Conservation (phyloP, 768 basidiomycete genomes). For the Lactarius vividus region DNA sequence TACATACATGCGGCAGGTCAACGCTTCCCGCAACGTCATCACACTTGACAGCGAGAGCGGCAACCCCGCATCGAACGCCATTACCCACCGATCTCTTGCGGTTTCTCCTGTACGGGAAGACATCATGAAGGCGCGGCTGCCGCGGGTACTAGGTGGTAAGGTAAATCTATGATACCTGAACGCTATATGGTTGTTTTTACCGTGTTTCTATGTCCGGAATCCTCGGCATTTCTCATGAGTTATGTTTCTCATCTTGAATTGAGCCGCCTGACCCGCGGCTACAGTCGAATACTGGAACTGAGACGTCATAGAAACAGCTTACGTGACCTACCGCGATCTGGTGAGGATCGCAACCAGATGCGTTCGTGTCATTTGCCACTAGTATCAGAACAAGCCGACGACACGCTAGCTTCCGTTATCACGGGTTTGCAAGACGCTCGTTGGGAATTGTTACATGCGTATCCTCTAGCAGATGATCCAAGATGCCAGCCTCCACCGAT, state of each 20-base stretch:
- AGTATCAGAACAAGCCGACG: slow-evolving; percentile 79
- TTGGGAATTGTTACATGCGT: slow-evolving; percentile 98
- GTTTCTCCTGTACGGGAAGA: slow-evolving; percentile 7
- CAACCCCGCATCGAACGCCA: slow-evolving; percentile 37
- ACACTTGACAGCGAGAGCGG: slow-evolving; percentile 58
- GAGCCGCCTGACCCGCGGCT: background rate
- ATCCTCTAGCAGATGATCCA: slow-evolving; percentile 90
- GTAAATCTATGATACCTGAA: slow-evolving; percentile 4
- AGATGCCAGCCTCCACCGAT: slow-evolving; percentile 92
- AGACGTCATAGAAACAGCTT: background rate
- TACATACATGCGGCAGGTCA: slow-evolving; percentile 43
- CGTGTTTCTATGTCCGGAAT: slow-evolving; percentile 17
- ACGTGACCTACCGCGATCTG: slow-evolving; percentile 33
- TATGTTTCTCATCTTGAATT: background rate
- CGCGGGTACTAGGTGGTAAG: slow-evolving; percentile 40
- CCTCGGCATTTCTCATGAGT: background rate
- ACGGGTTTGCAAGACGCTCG: slow-evolving; percentile 44
- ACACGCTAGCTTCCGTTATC: slow-evolving; percentile 52
- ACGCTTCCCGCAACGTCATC: slow-evolving; percentile 60
- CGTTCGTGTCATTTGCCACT: background rate
- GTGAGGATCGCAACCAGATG: slow-evolving; percentile 30
- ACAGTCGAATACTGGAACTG: background rate
- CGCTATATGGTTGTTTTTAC: background rate
- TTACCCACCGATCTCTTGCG: slow-evolving; percentile 1
- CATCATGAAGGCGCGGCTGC: slow-evolving; percentile 36